Percentiles rank a stretch among this genome's conserved stretches.
Conservation (phyloP, 345 rosid species). For the Syzygium aqueum region DNA sequence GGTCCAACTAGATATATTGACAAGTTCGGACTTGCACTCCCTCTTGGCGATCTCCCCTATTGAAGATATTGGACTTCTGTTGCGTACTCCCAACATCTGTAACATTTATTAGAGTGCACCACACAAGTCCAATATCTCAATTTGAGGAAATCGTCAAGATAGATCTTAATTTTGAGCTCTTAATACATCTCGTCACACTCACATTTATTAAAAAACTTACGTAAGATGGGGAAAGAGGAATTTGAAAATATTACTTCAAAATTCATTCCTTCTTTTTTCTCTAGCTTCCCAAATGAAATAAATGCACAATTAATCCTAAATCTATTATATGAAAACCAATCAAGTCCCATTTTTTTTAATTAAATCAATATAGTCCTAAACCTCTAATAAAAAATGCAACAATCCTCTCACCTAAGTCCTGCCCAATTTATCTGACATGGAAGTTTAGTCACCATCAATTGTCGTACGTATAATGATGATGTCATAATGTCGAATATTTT, state of each 20-base stretch:
- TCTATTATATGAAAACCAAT: accelerated
- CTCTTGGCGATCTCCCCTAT: accelerated
- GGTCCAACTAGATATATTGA: not conserved
- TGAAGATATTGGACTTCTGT: accelerated
- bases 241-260: not conserved
- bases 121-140: not conserved
- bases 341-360: not conserved
- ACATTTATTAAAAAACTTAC: not conserved
- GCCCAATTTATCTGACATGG: accelerated
- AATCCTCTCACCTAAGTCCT: not conserved
- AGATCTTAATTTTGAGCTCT: not conserved
- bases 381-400: not conserved
- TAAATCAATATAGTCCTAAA: not conserved
- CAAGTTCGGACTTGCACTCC: accelerated
- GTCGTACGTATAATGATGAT: accelerated
- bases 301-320: accelerated
- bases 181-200: not conserved
- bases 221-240: not conserved
- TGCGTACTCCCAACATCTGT: accelerated
- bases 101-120: not conserved
- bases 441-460: accelerated
- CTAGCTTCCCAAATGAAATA: not conserved
- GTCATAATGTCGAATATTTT: not conserved
- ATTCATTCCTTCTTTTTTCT: not conserved
- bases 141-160: not conserved